Evolutionary conservation across 345 rosid genomes (phyloP).

Genomic region (Eucalyptus melliodora): DNA sequence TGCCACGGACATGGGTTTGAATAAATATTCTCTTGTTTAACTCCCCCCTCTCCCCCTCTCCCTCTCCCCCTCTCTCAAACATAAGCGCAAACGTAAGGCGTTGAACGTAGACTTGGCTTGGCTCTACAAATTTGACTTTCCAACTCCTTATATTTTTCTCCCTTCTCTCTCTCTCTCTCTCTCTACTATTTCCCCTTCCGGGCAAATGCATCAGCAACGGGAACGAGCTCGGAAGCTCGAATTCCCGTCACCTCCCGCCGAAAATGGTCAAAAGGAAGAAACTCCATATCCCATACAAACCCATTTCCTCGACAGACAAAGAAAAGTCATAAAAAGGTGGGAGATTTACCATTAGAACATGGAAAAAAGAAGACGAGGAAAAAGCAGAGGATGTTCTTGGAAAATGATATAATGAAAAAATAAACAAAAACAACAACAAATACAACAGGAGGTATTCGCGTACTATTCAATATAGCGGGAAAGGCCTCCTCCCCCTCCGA

Average conservation of each 20-base stretch:
- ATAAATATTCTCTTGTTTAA: not conserved
- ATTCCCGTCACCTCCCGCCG: not conserved
- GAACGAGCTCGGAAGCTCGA: not conserved
- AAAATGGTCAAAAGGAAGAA: not conserved
- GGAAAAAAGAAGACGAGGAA: not conserved
- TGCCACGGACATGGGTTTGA: not conserved
- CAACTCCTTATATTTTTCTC: not conserved
- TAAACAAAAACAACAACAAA: too few relatives aligned
- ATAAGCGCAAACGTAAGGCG: not conserved
- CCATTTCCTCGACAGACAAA: not conserved
- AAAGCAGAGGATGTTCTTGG: not conserved
- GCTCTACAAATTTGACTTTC: conserved; percentile 9
- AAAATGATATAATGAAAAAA: not conserved
- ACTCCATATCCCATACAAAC: not conserved
- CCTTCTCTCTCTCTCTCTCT: not conserved
- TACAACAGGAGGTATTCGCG: not conserved
- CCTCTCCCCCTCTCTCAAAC: not conserved
- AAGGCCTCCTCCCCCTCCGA: not conserved
- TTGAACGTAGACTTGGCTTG: conserved; percentile 12
- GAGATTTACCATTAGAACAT: not conserved
- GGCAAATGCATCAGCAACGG: not conserved
- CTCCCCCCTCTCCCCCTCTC: not conserved
- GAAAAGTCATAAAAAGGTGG: not conserved
- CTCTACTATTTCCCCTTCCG: not conserved
- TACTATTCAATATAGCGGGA: not conserved